Percentiles rank a stretch among this genome's conserved stretches.
Evolutionary conservation across 1,284 basidiomycete genomes (phyloP).

Genomic region (Marasmius fiardii): DNA sequence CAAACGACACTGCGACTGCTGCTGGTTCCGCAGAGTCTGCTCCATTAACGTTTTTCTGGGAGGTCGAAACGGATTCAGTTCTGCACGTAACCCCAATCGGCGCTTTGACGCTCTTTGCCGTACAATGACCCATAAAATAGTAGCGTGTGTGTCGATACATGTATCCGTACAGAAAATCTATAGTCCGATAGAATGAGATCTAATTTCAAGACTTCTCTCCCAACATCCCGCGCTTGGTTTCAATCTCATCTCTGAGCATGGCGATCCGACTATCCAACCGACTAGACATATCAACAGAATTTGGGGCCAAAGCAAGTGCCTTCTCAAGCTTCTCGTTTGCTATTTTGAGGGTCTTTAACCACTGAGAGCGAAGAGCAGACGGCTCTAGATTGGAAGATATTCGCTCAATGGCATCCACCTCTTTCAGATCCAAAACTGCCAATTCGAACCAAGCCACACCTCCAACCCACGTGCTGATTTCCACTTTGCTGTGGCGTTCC

Average conservation of each 20-base stretch:
- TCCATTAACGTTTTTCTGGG: too few species aligned
- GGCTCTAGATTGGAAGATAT: not conserved
- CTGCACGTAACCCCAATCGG: too few species aligned
- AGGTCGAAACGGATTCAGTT: too few species aligned
- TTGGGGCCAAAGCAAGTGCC: conserved; percentile 47
- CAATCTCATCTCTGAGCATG: conserved; percentile 70
- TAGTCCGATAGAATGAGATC: not conserved
- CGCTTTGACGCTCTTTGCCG: too few species aligned
- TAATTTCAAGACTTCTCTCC: conserved; percentile 12
- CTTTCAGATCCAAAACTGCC: conserved; percentile 61
- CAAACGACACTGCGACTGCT: too few species aligned
- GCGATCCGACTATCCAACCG: conserved; percentile 65
- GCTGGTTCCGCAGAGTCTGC: too few species aligned
- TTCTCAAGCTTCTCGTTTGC: conserved; percentile 50
- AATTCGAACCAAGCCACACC: conserved; percentile 66
- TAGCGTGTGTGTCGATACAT: not conserved
- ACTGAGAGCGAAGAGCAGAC: conserved; percentile 29
- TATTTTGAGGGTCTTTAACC: conserved; percentile 44
- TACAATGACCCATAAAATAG: too few species aligned
- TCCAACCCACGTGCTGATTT: conserved; percentile 61
- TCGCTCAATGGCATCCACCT: conserved; percentile 32
- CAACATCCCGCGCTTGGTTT: conserved; percentile 46
- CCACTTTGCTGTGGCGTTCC: conserved; percentile 32
- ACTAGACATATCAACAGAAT: conserved; percentile 58
- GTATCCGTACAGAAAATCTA: not conserved